Conservation (phyloP, 495 filamentous ascomycete genomes). For the Elasticomyces elasticus region DNA sequence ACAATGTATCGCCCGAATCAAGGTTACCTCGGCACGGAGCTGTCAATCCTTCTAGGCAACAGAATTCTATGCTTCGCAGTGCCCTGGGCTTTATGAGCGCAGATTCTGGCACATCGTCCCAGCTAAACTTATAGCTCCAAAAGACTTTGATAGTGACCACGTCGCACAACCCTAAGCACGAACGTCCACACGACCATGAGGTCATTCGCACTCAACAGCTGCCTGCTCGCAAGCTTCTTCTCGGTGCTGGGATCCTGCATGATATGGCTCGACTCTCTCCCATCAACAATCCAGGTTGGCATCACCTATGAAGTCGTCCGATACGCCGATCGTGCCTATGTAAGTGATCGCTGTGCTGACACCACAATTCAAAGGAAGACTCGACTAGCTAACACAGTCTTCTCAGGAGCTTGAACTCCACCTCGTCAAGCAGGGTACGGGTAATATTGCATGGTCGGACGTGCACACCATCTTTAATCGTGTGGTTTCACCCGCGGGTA, state of each 20-base stretch:
- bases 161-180: not conserved
- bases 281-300: not conserved
- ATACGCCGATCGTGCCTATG: not conserved
- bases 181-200: not conserved
- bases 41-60: not conserved
- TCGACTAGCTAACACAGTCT: not conserved
- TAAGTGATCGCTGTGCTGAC: not conserved
- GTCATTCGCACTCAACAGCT: not conserved
- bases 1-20: too few relatives aligned
- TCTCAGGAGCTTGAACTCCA: not conserved
- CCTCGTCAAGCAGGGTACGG: not conserved
- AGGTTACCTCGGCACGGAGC: too few relatives aligned
- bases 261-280: not conserved
- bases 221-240: not conserved
- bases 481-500: not conserved
- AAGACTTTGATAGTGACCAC: not conserved
- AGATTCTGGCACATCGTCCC: too few relatives aligned
- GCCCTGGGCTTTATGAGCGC: too few relatives aligned
- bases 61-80: not conserved
- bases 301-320: not conserved
- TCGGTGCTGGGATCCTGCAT: not conserved
- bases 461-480: not conserved
- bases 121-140: not conserved
- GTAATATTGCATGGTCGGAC: not conserved
- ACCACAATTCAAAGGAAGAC: not conserved